Conservation (phyloP, 1,284 basidiomycete genomes). For the Omphalotus olearius region DNA sequence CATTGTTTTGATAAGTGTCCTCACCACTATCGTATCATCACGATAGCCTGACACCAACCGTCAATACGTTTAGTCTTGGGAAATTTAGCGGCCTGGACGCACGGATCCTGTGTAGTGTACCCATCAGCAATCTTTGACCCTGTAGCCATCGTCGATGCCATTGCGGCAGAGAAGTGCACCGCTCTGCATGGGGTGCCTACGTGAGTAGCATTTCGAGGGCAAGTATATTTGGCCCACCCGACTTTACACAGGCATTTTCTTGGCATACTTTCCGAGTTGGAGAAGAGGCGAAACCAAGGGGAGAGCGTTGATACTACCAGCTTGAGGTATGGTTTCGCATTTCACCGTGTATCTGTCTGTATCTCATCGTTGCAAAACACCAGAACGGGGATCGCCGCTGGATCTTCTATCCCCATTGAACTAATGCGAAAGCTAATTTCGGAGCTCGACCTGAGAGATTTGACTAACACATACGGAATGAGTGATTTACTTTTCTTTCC, state of each 20-base stretch:
- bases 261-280: slow-evolving; percentile 65
- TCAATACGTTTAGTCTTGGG: slow-evolving; percentile 70
- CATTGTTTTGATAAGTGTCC: slow-evolving; percentile 82
- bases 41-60: slow-evolving; percentile 13
- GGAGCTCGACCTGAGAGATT: slow-evolving; percentile 61
- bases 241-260: slow-evolving; percentile 51
- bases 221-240: too few species aligned
- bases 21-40: slow-evolving; percentile 3
- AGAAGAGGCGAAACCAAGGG: slow-evolving; percentile 44
- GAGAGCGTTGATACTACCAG: slow-evolving; percentile 41
- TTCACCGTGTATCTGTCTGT: background rate
- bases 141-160: slow-evolving; percentile 58
- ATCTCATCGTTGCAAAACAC: background rate
- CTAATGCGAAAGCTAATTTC: slow-evolving; percentile 70
- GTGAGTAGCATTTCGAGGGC: too few species aligned
- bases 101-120: slow-evolving; percentile 74
- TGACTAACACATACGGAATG: slow-evolving; percentile 82
- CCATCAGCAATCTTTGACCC: slow-evolving; percentile 67
- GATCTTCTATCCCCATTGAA: slow-evolving; percentile 74
- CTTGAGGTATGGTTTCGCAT: slow-evolving; percentile 42
- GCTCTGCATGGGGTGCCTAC: slow-evolving; percentile 84
- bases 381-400: slow-evolving; percentile 76
- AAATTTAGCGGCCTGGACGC: slow-evolving; percentile 76
- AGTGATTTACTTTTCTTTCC: slow-evolving; percentile 42
- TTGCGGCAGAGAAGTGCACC: slow-evolving; percentile 66